A percentile compares a stretch with the other conserved stretches of the same genome.
Conservation (phyloP, 129 eudicot genomes). For the Artemisia annua region DNA sequence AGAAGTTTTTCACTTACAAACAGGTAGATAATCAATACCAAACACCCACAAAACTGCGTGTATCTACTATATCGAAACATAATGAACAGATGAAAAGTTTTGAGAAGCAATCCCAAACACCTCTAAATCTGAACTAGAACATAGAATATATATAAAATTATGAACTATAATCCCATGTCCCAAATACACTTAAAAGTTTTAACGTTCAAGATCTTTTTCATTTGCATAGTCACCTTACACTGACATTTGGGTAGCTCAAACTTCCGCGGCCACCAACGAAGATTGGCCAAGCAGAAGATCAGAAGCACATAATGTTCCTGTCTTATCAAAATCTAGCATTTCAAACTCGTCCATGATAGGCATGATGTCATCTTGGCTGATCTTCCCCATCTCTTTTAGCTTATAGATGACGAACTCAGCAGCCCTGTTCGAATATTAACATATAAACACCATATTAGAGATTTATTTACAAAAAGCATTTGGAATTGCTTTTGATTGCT, state of each 20-base stretch:
- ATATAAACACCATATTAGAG: constrained; percentile 22
- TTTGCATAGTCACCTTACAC: constrained; percentile 18
- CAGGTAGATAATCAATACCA: no score
- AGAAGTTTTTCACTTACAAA: no score
- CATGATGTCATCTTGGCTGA: constrained; percentile 64
- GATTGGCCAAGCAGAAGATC: constrained; percentile 63
- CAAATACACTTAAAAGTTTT: background rate
- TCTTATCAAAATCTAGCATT: constrained; percentile 72
- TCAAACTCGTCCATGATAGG: constrained; percentile 70
- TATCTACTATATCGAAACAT: no score
- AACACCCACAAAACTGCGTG: no score
- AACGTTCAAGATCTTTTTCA: constrained; percentile 1
- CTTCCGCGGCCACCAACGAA: background rate
- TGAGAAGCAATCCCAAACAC: no score
- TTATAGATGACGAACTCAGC: constrained; percentile 71
- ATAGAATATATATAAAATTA: no score
- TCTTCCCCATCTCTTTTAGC: constrained; percentile 94
- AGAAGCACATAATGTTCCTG: constrained; percentile 73
- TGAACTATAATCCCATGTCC: background rate
- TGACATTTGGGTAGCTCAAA: constrained; percentile 20
- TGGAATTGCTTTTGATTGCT: no score
- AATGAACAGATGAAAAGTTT: no score
- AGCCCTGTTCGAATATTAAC: constrained; percentile 45
- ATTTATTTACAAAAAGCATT: background rate
- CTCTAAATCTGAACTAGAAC: no score